These are phyloP conservation scores for Zygotorulaspora danielsina DNA, from an alignment of 805 yeast species.

Conservation along the genomic window DNA sequence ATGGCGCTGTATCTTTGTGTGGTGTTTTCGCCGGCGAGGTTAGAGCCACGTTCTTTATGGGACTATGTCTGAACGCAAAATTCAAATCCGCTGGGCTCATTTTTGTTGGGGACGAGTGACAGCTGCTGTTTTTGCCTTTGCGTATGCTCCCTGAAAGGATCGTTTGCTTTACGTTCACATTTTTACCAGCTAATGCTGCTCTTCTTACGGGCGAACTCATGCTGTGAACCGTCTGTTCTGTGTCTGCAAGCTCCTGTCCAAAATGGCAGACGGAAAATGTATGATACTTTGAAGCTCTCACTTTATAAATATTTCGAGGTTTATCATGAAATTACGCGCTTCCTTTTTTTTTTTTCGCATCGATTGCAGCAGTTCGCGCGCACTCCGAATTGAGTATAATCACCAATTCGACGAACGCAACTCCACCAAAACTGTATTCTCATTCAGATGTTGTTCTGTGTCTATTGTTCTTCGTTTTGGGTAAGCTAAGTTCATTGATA, in stretches of 20 bases:
- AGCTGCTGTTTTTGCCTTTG: constrained; percentile 7
- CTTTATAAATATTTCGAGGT: too few relatives aligned
- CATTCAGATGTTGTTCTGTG: too few relatives aligned
- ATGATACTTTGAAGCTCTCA: too few relatives aligned
- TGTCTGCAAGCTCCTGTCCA: too few relatives aligned
- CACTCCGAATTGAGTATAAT: not conserved
- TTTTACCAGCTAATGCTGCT: constrained; percentile 23
- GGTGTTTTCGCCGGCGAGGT: constrained; percentile 6
- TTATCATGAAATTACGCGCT: not conserved
- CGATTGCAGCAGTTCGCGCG: not conserved
- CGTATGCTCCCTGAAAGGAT: constrained; percentile 5
- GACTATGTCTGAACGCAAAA: constrained; percentile 19
- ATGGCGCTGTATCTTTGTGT: constrained; percentile 5
- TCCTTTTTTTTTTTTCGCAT: not conserved
- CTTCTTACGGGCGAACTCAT: constrained; percentile 24
- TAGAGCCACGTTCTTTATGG: constrained; percentile 13
- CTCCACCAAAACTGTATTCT: too few relatives aligned
- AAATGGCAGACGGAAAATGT: too few relatives aligned
- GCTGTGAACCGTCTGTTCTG: too few relatives aligned
- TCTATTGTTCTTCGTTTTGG: too few relatives aligned
- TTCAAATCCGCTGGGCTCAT: constrained; percentile 13
- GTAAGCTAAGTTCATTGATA: too few relatives aligned
- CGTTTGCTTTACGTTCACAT: constrained; percentile 18
- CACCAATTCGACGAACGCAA: not conserved
- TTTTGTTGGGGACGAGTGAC: constrained; percentile 14